Evolutionary conservation across 352 stramenopile species (phyloP).

Genomic region (Phytophthora brassicae): DNA sequence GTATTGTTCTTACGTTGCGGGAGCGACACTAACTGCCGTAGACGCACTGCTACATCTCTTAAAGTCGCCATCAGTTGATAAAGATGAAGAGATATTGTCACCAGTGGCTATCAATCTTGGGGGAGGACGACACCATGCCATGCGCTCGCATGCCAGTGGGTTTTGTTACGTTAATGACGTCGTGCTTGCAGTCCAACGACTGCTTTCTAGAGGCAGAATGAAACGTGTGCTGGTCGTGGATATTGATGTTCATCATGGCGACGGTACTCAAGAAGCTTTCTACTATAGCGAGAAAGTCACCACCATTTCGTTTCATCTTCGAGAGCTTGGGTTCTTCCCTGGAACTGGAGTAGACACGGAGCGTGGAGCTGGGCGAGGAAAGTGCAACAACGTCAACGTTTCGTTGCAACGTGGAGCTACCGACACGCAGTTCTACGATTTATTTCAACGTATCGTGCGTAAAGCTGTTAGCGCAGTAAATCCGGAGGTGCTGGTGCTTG

Average conservation of each 20-base stretch:
- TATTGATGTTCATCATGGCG: slow-evolving; percentile 99
- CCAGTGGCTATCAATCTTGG: slow-evolving; percentile 97
- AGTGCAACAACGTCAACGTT: slow-evolving; percentile 63
- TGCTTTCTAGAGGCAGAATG: no score
- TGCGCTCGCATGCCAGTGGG: slow-evolving; percentile 93
- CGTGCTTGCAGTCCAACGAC: slow-evolving; percentile 97
- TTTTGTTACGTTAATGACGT: slow-evolving; percentile 99
- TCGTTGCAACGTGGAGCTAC: slow-evolving; percentile 55
- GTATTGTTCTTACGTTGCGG: slow-evolving; percentile 59
- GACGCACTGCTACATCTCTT: slow-evolving; percentile 48
- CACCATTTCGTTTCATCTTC: slow-evolving; percentile 98
- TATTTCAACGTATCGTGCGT: slow-evolving; percentile 46
- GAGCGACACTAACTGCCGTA: slow-evolving; percentile 59
- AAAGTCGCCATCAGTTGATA: no score
- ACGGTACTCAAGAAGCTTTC: slow-evolving; percentile 98
- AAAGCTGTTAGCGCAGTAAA: slow-evolving; percentile 90
- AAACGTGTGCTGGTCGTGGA: slow-evolving; percentile 99
- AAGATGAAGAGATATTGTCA: background rate
- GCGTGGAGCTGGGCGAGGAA: slow-evolving; percentile 33
- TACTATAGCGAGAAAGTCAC: slow-evolving; percentile 97
- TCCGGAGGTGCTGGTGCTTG: slow-evolving; percentile 97
- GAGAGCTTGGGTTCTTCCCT: slow-evolving; percentile 98
- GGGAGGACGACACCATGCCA: slow-evolving; percentile 97
- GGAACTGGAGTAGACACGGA: slow-evolving; percentile 83
- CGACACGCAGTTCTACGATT: slow-evolving; percentile 47